Evolutionary conservation across 257 asterid genomes (phyloP), one percentile per base, ranked within the genome.

Genomic region (Lithospermum erythrorhizon): DNA sequence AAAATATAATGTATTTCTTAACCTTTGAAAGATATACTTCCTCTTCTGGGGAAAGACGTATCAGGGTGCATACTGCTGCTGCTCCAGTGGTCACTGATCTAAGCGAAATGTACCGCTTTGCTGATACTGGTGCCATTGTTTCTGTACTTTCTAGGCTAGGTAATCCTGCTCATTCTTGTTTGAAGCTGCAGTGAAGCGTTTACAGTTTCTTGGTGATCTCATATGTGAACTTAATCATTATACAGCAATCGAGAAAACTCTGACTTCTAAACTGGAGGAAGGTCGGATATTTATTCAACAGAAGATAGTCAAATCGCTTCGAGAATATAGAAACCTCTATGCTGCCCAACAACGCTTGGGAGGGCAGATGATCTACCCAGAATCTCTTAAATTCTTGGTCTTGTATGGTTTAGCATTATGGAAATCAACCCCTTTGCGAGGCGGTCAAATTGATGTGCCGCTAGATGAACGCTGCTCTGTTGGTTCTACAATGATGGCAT

Each of bases 41-140:
- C 53, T 93, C 99, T 65, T 84, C 87, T 56, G 99, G 97, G 69
- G 99, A 93, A 80, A 77, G 99, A 74, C 95, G 97, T 63, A 93
- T 93, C 63, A 86, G 99, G 74, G 99, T 93, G 64, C 99, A 83
- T 73, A 93, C 97, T 27, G 94, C 95, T 4, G 97, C 95, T 41
- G 97, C 91, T 77, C 99, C 97, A 54, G 99, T 93, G 65, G 94
- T 86, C 71, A 61, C 96, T 62, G 99, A 93, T 69, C 71, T 93
- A 29, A 83, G 85, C 62, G 96, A 89, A 80, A 89, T 93, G 96
- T 93, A 89, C 76, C 97, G 94, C 65, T 76, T 80, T 77, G 96
- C 99, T 56, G 99, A 93, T 74, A 76, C 84, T 41, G 97, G 99
- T 52, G 97, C 97, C 29, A 71, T 86, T 67, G 65, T 87, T 57